phyloP scores from a whole-genome alignment of 2,329 filamentous ascomycete genomes.

The Ambrosiella cleistominuta region DNA sequence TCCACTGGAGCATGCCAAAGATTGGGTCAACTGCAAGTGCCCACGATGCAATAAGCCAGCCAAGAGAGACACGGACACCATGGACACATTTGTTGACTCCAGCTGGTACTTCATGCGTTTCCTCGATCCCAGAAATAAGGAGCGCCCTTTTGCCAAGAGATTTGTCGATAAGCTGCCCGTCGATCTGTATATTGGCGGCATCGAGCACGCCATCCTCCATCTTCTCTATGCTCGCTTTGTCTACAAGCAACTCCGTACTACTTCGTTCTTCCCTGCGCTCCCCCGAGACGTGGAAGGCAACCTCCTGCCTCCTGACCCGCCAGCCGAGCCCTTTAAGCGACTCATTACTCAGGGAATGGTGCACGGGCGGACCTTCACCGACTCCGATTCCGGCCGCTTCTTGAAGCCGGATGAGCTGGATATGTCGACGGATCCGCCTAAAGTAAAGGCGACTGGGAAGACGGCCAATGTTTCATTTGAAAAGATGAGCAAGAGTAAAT shows the following conservation, averaged over 20 bases:
- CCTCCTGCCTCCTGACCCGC: conserved; percentile 16
- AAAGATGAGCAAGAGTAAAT: conserved; percentile 92
- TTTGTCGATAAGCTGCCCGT: conserved; percentile 49
- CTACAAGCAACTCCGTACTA: conserved; percentile 62
- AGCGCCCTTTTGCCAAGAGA: conserved; percentile 42
- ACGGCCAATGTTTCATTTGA: conserved; percentile 51
- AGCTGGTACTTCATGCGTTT: conserved; percentile 88
- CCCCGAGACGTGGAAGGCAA: conserved; percentile 18
- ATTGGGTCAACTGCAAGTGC: conserved; percentile 61
- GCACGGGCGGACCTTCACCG: conserved; percentile 65
- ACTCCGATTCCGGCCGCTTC: conserved; percentile 59
- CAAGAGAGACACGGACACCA: conserved; percentile 76
- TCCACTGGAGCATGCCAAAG: conserved; percentile 51
- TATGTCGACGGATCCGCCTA: conserved; percentile 33
- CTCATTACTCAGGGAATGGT: conserved; percentile 87
- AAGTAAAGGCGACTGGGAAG: conserved; percentile 41
- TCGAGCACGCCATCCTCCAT: conserved; percentile 83
- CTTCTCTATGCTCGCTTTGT: conserved; percentile 80
- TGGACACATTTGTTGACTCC: conserved; percentile 93
- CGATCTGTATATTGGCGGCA: conserved; percentile 74
- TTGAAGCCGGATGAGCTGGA: conserved; percentile 62
- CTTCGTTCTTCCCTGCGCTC: conserved; percentile 27
- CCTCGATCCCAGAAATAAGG: conserved; percentile 48
- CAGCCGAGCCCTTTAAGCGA: conserved; percentile 57
- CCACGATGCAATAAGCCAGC: conserved; percentile 55